These are phyloP conservation scores for Iris macrosiphon DNA, from an alignment of 106 monocot species.

Conservation along the genomic window DNA sequence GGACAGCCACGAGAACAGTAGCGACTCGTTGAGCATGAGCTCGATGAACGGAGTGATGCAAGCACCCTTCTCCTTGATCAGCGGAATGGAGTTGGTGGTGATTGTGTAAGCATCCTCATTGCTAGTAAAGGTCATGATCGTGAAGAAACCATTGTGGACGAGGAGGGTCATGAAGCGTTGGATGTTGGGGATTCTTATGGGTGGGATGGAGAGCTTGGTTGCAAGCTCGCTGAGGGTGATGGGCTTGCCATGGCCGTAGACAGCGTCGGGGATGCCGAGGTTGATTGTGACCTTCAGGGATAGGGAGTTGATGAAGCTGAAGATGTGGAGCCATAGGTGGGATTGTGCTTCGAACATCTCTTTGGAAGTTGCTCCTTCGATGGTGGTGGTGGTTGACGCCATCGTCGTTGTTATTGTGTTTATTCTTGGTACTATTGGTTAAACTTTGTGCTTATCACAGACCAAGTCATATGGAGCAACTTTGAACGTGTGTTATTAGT, in stretches of 20 bases:
- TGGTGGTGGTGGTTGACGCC: too few relatives aligned
- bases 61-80: not conserved
- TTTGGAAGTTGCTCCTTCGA: not conserved
- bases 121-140: too few relatives aligned
- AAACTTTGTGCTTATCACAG: too few relatives aligned
- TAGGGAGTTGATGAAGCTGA: conserved; percentile 9
- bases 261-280: conserved; percentile 18
- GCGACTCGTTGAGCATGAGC: not conserved
- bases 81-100: conserved; percentile 1
- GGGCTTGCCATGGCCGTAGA: conserved; percentile 5
- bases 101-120: not conserved
- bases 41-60: not conserved
- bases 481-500: too few relatives aligned
- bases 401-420: too few relatives aligned
- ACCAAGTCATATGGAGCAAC: too few relatives aligned
- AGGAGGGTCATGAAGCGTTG: conserved; percentile 17
- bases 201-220: conserved; percentile 5
- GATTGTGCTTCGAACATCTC: not conserved
- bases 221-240: conserved; percentile 10
- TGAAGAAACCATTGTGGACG: conserved; percentile 4
- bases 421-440: too few relatives aligned
- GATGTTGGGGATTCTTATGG: not conserved
- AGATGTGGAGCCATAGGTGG: conserved; percentile 9
- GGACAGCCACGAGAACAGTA: too few relatives aligned
- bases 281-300: conserved; percentile 16